Base-by-base conservation (phyloP, 2,329 filamentous ascomycete genomes). In the Apiospora pterosperma region DNA sequence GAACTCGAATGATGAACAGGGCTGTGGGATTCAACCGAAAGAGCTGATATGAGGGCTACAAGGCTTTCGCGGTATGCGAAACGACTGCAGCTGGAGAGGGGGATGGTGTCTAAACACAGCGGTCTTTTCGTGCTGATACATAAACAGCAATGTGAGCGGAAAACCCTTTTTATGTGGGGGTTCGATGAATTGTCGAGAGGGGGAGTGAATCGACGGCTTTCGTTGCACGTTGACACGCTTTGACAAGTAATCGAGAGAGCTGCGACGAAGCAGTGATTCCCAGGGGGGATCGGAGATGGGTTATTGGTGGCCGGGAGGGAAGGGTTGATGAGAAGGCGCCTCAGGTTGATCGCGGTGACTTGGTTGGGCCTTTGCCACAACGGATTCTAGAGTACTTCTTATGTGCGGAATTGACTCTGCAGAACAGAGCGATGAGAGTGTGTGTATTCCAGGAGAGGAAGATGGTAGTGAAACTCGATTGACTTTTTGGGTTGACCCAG, bases 71-170 rank as follows among this genome's bases (percentile, higher is more conserved):
- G 90, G 87, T 91, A 92, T 93, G 88, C 93, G 93, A 92, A 96
- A 96, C 88, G 90, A 86, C 88, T 94, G 93, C 92, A 96, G 92
- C 92, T 93, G 92, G 86, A 92, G 89, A 86, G 92, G 92, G 88
- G 90, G 90, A 84, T 90, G 89, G 90, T 95, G 90, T 92, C 90
- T 92, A 89, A 92, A 93, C 90, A 93, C 89, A 91, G 92, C 88
- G 88, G 88, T 88, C 77, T 85, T 79, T 89, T 91, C 91, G 92
- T 92, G 91, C 92, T 93, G 93, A 97, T 97, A 97, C 93, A 97
- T 97, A 96, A 92, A 97, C 93, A 91, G 84, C 83, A 79, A 76
- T 77, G 74, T 76, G 72, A 75, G 69, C 72, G 76, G 77, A 69
- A 70, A 55, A 55, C 48, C 72, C 74, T 73, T 71, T 69, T 67